A percentile compares a stretch with the other conserved stretches of the same genome.
Conservation (phyloP, 2,329 filamentous ascomycete species). For the Eutypella sp. region DNA sequence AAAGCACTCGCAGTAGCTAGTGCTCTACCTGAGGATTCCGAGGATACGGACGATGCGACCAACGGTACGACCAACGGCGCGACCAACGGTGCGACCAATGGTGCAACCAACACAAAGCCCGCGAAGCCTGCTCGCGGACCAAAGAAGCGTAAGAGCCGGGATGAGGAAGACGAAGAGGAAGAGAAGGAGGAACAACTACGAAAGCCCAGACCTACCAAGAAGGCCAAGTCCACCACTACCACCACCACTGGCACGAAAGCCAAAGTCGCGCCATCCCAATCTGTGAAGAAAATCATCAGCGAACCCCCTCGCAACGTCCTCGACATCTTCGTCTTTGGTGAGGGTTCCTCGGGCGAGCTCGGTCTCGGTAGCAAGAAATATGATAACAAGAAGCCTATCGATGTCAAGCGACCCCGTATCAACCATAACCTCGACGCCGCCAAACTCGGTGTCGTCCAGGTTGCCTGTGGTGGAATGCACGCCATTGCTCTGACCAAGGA, state of each 20-base stretch:
- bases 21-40: background rate
- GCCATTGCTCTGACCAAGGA: conserved; percentile 63
- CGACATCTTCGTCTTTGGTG: conserved; percentile 55
- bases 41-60: background rate
- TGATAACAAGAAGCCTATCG: conserved; percentile 41
- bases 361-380: conserved; percentile 60
- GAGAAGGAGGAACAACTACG: conserved; percentile 1
- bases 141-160: conserved; percentile 11
- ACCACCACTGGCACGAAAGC: background rate
- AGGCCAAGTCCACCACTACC: conserved; percentile 4
- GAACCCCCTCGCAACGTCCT: conserved; percentile 21
- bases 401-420: conserved; percentile 64
- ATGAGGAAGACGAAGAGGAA: conserved; percentile 2
- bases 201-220: conserved; percentile 6
- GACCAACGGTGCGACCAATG: conserved; percentile 7
- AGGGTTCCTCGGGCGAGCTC: conserved; percentile 55
- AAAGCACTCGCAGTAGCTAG: background rate
- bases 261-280: background rate
- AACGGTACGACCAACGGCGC: background rate
- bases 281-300: conserved; percentile 16
- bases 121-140: conserved; percentile 6
- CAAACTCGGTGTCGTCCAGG: conserved; percentile 55
- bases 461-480: conserved; percentile 68
- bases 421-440: conserved; percentile 54
- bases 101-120: background rate